A percentile compares a stretch with the other conserved stretches of the same genome.
phyloP scores from a whole-genome alignment of 495 filamentous ascomycete species.

The Aspergillus kassunensis region DNA sequence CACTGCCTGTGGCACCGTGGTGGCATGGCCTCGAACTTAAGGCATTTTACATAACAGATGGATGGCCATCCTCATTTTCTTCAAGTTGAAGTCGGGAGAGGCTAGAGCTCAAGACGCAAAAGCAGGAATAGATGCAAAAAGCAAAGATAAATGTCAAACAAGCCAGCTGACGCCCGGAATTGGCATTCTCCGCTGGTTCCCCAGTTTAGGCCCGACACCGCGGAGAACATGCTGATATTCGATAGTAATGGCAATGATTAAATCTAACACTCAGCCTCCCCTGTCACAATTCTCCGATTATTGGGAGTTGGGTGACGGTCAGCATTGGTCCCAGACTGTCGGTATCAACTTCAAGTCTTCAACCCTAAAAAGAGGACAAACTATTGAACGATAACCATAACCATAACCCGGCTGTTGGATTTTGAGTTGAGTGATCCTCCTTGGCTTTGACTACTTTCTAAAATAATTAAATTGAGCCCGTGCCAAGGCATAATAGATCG shows the following conservation, averaged over 20 bases:
- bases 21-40: no score
- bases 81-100: background rate
- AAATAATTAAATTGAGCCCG: constrained; percentile 1
- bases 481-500: constrained; percentile 11
- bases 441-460: constrained; percentile 1
- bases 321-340: constrained; percentile 3
- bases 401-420: background rate
- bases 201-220: constrained; percentile 12
- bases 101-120: background rate
- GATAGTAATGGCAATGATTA: no score
- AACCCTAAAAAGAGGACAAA: background rate
- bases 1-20: background rate
- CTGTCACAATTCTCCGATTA: constrained; percentile 8
- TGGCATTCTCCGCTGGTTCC: constrained; percentile 16
- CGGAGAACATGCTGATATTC: constrained; percentile 14
- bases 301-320: background rate
- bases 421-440: constrained; percentile 10
- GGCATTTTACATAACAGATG: background rate
- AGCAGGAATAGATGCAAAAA: constrained; percentile 6
- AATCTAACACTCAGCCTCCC: background rate
- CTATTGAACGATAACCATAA: background rate
- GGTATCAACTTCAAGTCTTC: background rate
- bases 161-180: constrained; percentile 14
- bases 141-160: constrained; percentile 14
- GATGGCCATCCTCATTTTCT: constrained; percentile 1